Percentiles rank a stretch among this genome's conserved stretches.
Evolutionary conservation across 371 early-diverging fungal genomes (phyloP).

Genomic region (Encephalitozoon hellem): DNA sequence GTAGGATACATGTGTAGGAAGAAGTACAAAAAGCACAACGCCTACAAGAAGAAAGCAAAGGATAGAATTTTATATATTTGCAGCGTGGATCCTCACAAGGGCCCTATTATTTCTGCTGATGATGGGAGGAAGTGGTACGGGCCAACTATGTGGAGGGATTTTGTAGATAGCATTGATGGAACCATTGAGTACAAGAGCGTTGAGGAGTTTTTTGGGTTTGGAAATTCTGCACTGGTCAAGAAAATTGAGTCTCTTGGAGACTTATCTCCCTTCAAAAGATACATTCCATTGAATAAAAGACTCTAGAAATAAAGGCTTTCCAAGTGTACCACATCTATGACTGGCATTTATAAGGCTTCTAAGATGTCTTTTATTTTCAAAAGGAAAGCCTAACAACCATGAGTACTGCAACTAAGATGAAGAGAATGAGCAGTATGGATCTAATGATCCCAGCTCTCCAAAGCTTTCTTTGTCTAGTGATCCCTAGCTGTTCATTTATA

Average conservation of each 20-base stretch:
- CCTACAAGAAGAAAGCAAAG: conserved; percentile 1
- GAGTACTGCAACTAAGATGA: not conserved
- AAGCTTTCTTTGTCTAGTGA: not conserved
- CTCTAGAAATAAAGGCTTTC: too few relatives aligned
- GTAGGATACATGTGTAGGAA: conserved; percentile 47
- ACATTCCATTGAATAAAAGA: conserved; percentile 32
- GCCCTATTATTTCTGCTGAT: conserved; percentile 1
- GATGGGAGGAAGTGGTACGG: conserved; percentile 38
- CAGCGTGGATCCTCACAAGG: conserved; percentile 5
- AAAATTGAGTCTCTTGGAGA: conserved; percentile 52
- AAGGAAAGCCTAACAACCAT: not conserved
- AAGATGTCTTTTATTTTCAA: not conserved
- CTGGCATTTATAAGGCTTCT: not conserved
- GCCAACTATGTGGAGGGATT: conserved; percentile 26
- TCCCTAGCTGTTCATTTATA: not conserved
- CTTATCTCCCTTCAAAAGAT: conserved; percentile 37
- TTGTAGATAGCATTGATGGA: conserved; percentile 26
- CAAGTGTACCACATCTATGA: too few relatives aligned
- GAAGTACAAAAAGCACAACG: conserved; percentile 3
- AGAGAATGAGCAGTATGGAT: not conserved
- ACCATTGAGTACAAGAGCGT: conserved; percentile 18
- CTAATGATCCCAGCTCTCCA: not conserved
- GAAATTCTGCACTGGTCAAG: conserved; percentile 34
- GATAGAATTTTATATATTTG: conserved; percentile 40
- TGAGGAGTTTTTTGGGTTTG: conserved; percentile 53